A percentile compares a stretch with the other conserved stretches of the same genome.
phyloP scores from a whole-genome alignment of 1,284 basidiomycete species.

The Inonotus hispidus region DNA sequence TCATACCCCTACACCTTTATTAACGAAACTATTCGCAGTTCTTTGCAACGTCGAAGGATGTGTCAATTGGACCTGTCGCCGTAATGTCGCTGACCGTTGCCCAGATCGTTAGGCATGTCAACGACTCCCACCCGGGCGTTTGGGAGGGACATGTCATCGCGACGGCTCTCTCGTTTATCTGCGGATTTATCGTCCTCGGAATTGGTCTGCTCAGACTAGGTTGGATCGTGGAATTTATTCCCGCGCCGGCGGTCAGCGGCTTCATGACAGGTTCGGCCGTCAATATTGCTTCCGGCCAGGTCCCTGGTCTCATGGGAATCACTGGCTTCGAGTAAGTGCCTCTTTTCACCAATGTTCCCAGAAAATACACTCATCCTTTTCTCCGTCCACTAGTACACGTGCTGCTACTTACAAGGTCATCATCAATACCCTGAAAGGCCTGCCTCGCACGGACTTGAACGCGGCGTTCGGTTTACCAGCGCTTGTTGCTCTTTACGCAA shows the following conservation, averaged over 20 bases:
- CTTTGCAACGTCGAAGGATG: conserved; percentile 93
- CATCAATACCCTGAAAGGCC: conserved; percentile 86
- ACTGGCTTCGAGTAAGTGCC: conserved; percentile 72
- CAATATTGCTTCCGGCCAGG: conserved; percentile 81
- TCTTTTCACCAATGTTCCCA: not conserved
- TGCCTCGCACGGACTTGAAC: conserved; percentile 70
- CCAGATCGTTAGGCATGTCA: conserved; percentile 70
- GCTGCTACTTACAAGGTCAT: conserved; percentile 83
- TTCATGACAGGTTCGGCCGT: conserved; percentile 92
- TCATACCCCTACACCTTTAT: conserved; percentile 5
- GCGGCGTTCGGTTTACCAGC: conserved; percentile 89
- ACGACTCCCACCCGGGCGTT: conserved; percentile 43
- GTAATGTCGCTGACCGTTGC: conserved; percentile 95
- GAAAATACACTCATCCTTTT: not conserved
- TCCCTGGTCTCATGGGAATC: conserved; percentile 83
- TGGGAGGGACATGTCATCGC: conserved; percentile 77
- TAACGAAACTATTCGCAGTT: conserved; percentile 41
- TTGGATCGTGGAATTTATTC: conserved; percentile 96
- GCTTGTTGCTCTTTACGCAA: conserved; percentile 67
- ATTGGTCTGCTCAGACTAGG: conserved; percentile 91
- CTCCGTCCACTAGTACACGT: conserved; percentile 53
- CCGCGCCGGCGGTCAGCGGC: conserved; percentile 85
- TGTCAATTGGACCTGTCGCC: conserved; percentile 93
- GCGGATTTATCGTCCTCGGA: conserved; percentile 89
- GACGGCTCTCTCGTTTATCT: conserved; percentile 81